These are phyloP conservation scores for Tripterygium wilfordii DNA, from an alignment of 177 flowering plant species.

Conservation along the genomic window DNA sequence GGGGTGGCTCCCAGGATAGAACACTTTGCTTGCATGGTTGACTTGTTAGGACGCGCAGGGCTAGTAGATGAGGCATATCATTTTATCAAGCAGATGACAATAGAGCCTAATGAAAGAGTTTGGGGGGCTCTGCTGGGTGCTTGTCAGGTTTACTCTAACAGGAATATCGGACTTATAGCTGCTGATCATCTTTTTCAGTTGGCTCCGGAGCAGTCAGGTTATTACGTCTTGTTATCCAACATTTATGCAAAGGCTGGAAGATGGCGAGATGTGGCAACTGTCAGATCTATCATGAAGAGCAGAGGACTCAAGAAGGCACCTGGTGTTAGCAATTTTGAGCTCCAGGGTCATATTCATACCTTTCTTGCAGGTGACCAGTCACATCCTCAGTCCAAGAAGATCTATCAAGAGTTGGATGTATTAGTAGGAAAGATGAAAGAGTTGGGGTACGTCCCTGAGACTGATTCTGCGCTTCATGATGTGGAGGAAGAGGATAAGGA, in stretches of 20 bases:
- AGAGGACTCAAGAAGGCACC: constrained; percentile 47
- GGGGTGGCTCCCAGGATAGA: constrained; percentile 44
- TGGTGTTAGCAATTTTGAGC: constrained; percentile 57
- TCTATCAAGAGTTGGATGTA: constrained; percentile 43
- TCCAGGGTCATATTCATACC: constrained; percentile 28
- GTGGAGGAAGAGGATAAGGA: constrained; percentile 73
- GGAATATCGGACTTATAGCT: constrained; percentile 44
- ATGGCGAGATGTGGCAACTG: constrained; percentile 49
- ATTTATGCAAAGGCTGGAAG: constrained; percentile 69
- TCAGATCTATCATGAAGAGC: constrained; percentile 43
- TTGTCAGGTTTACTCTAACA: constrained; percentile 45
- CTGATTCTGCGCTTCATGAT: constrained; percentile 56
- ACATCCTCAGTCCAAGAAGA: constrained; percentile 43
- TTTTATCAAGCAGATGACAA: constrained; percentile 45
- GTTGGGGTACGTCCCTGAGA: constrained; percentile 56
- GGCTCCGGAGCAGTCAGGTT: constrained; percentile 58
- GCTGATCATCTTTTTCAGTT: constrained; percentile 54
- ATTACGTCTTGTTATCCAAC: constrained; percentile 62
- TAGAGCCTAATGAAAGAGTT: constrained; percentile 58
- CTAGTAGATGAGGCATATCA: constrained; percentile 55
- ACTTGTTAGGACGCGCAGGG: constrained; percentile 63
- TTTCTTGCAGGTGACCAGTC: constrained; percentile 61
- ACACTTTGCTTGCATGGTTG: constrained; percentile 67
- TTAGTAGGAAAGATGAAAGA: constrained; percentile 54
- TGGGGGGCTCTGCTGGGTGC: constrained; percentile 72